Evolutionary conservation across 2,329 filamentous ascomycete species (phyloP).

Genomic region (Ceratocystis huliohia): DNA sequence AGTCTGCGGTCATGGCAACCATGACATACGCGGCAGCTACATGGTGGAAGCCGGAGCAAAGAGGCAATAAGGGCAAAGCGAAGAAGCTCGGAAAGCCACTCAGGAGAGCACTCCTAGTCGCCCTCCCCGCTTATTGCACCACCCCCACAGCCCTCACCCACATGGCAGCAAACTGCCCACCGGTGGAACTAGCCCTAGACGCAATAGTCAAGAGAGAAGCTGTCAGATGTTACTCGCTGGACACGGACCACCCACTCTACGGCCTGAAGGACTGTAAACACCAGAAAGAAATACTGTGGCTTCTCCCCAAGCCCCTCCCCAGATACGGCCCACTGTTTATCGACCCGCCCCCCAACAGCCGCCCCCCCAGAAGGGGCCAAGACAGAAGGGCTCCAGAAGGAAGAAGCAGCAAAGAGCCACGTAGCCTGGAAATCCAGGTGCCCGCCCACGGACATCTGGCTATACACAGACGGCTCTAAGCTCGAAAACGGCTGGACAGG

Average conservation of each 20-base stretch:
- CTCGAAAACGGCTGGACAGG: too few species aligned
- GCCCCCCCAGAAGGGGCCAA: too few species aligned
- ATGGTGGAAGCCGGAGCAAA: background rate
- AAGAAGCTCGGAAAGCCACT: background rate
- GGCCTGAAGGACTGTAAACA: background rate
- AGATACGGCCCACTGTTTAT: too few species aligned
- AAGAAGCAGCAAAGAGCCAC: too few species aligned
- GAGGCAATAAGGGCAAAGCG: background rate
- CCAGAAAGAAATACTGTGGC: background rate
- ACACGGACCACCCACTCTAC: background rate
- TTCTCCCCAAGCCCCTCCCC: background rate
- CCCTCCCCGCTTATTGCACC: background rate
- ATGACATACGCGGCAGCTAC: background rate
- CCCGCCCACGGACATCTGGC: too few species aligned
- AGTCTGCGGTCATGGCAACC: too few species aligned
- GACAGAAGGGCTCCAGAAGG: too few species aligned
- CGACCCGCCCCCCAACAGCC: too few species aligned
- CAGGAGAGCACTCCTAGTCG: background rate
- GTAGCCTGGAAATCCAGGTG: too few species aligned
- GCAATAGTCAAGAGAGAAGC: background rate
- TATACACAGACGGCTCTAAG: too few species aligned
- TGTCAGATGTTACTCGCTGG: background rate
- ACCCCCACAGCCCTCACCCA: background rate
- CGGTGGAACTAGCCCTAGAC: background rate
- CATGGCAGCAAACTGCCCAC: background rate